These are phyloP conservation scores for Aquilaria malaccensis DNA, from an alignment of 345 rosid genomes.

Conservation along the genomic window DNA sequence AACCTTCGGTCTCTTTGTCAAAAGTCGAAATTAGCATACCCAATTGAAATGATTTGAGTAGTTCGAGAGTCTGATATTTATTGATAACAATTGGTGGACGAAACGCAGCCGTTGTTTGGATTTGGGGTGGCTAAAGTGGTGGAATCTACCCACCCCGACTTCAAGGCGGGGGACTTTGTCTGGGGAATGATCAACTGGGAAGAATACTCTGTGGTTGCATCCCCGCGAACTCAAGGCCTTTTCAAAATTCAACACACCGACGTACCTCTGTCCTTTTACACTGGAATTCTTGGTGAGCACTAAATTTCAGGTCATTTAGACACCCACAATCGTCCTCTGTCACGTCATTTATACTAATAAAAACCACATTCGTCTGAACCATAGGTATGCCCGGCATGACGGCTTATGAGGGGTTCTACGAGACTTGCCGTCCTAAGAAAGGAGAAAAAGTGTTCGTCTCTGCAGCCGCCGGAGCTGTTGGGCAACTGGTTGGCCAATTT, in stretches of 20 bases:
- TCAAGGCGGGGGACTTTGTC: slow-evolving; percentile 40
- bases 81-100: not conserved
- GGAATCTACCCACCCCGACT: slow-evolving; percentile 43
- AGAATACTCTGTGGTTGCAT: slow-evolving; percentile 38
- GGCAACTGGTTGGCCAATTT: slow-evolving; percentile 63
- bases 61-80: not conserved
- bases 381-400: slow-evolving; percentile 58
- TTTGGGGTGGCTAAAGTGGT: slow-evolving; percentile 48
- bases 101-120: slow-evolving; percentile 38
- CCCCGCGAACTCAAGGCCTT: slow-evolving; percentile 20
- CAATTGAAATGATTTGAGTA: not conserved
- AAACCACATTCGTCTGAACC: not conserved
- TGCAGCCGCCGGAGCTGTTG: slow-evolving; percentile 67
- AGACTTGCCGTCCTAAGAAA: slow-evolving; percentile 43
- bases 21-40: not conserved
- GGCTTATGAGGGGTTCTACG: slow-evolving; percentile 49
- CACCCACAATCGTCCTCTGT: not conserved
- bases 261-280: slow-evolving; percentile 53
- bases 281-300: slow-evolving; percentile 50
- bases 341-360: not conserved
- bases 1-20: not conserved
- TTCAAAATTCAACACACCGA: slow-evolving; percentile 42
- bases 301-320: not conserved
- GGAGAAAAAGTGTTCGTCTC: slow-evolving; percentile 56
- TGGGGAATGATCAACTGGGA: slow-evolving; percentile 66